A percentile compares a stretch with the other conserved stretches of the same genome.
Conservation (phyloP, 2,329 filamentous ascomycete species). For the Colletotrichum siamense region DNA sequence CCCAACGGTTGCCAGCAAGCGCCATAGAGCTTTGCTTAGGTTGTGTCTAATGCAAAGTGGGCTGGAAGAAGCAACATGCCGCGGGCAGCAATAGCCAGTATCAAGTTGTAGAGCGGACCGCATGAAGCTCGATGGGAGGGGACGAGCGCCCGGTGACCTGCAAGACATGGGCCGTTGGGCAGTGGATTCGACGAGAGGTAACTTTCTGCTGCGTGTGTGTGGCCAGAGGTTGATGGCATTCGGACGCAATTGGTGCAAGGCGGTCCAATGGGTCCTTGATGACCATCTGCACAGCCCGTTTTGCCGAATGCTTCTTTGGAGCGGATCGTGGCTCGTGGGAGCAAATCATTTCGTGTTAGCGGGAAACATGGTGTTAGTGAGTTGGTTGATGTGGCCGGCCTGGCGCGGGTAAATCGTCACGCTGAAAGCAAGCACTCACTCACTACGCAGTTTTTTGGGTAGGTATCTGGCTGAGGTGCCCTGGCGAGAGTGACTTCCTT, state of each 20-base stretch:
- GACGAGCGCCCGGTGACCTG: background rate
- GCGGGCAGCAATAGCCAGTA: background rate
- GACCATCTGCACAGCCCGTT: background rate
- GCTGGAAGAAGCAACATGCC: background rate
- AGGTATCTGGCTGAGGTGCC: background rate
- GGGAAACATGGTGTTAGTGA: background rate
- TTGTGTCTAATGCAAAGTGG: background rate
- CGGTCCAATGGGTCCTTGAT: background rate
- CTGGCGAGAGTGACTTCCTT: background rate
- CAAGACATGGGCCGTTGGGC: background rate
- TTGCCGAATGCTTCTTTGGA: background rate
- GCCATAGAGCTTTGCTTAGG: background rate
- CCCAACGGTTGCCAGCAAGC: background rate
- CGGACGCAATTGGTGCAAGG: background rate
- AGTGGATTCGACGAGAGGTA: background rate
- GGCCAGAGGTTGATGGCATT: background rate
- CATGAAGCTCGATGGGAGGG: constrained; percentile 3
- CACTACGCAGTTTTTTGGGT: background rate
- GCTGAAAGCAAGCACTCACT: background rate
- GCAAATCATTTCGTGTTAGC: constrained; percentile 2
- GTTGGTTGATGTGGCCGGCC: background rate
- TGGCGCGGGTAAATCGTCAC: background rate
- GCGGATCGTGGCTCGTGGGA: background rate
- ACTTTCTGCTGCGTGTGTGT: background rate
- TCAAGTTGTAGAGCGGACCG: background rate